Evolutionary conservation across 2,329 filamentous ascomycete species (phyloP), one percentile per base, ranked within the genome.

Genomic region (Dactylellina haptotyla): DNA sequence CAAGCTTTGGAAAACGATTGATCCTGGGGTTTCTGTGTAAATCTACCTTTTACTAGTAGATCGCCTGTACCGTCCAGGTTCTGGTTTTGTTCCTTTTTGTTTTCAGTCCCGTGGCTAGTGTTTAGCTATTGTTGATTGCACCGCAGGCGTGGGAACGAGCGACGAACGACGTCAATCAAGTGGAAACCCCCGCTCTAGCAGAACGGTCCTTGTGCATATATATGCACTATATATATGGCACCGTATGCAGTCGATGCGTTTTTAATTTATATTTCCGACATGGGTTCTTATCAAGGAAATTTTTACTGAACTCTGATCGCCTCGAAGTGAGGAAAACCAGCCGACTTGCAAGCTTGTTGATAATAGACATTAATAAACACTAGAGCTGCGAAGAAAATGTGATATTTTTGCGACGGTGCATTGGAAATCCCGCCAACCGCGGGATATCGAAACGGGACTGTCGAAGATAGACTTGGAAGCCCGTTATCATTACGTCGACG

Each of bases 281-380:
- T 50, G 63, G 63, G 63, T 37, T 39, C 30, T 41, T 51, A 67
- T 59, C 63, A 67, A 67, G 63, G 53, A 67, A 67, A 43, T 51
- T n/a, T n/a, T n/a, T n/a, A n/a, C n/a, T 34, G 18, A n/a, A 32
- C 23, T 65, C 48, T 37, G 50, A 56, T 56, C 61, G n/a, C n/a
- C n/a, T n/a, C n/a, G 41, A 56, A 56, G 39, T 41, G 61, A 65
- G 56, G 37, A 39, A 65, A 16, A 61, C 48, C 26, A 48, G 34
- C 34, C n/a, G n/a, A n/a, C n/a, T n/a, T n/a, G n/a, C n/a, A n/a
- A n/a, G n/a, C n/a, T n/a, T n/a, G n/a, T n/a, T n/a, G n/a, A n/a
- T n/a, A n/a, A n/a, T n/a, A n/a, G n/a, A n/a, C n/a, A n/a, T n/a
- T n/a, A n/a, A n/a, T n/a, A n/a, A n/a, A n/a, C n/a, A n/a, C n/a